Conservation (phyloP, 805 yeast species). For the Starmera dryadoides region DNA sequence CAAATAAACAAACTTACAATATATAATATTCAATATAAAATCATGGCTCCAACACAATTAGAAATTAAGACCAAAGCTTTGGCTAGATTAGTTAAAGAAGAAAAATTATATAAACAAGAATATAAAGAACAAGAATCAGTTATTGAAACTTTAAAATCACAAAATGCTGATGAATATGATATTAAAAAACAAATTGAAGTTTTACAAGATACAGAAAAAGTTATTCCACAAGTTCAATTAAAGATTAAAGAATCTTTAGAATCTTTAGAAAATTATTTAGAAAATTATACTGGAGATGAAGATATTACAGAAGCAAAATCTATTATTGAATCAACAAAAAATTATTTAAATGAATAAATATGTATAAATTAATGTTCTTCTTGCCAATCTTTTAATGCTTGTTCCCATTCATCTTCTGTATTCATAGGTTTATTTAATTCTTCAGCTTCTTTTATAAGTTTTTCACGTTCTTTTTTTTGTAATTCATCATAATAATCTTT, state of each 20-base stretch:
- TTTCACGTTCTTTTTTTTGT: constrained; percentile 39
- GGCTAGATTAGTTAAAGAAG: constrained; percentile 62
- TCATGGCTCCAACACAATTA: constrained; percentile 67
- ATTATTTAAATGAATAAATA: constrained; percentile 3
- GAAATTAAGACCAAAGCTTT: constrained; percentile 70
- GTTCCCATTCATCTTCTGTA: constrained; percentile 69
- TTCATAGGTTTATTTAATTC: constrained; percentile 34
- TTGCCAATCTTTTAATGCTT: constrained; percentile 55
- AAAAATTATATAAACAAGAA: constrained; percentile 52
- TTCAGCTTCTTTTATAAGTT: constrained; percentile 33
- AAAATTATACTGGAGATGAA: constrained; percentile 27
- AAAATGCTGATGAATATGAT: constrained; percentile 55
- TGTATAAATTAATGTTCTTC: constrained; percentile 11
- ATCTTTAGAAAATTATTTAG: constrained; percentile 33
- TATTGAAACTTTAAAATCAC: constrained; percentile 39
- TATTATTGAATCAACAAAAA: constrained; percentile 19
- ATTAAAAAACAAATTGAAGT: constrained; percentile 48
- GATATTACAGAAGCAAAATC: constrained; percentile 20
- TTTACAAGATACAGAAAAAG: constrained; percentile 44
- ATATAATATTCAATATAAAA: constrained; percentile 7
- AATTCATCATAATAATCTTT: constrained; percentile 70
- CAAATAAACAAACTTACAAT: too few species aligned
- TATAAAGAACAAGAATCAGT: constrained; percentile 41
- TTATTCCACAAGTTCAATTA: constrained; percentile 40
- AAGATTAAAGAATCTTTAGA: constrained; percentile 32